Conservation (phyloP, 129 eudicot species). For the Centrapalus pauciflorus region DNA sequence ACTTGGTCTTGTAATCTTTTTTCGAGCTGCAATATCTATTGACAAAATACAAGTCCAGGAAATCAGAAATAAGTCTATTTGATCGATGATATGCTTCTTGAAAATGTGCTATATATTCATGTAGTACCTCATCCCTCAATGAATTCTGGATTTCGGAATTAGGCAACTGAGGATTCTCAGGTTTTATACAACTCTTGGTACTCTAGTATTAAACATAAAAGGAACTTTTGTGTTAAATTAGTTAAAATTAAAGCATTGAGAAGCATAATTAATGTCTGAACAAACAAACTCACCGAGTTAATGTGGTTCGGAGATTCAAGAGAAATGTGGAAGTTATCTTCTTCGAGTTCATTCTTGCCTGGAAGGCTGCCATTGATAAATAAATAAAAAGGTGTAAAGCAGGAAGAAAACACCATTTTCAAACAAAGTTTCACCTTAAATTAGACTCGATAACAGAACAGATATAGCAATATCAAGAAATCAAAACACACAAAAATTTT, state of each 20-base stretch:
- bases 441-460: background rate
- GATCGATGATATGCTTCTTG: slow-evolving; percentile 1
- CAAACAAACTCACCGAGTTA: slow-evolving; percentile 61
- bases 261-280: too few relatives aligned
- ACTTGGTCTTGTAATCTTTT: slow-evolving; percentile 83
- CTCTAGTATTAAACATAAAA: slow-evolving; percentile 36
- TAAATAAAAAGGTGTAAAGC: slow-evolving; percentile 15
- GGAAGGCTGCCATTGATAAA: slow-evolving; percentile 64
- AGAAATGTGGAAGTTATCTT: too few relatives aligned
- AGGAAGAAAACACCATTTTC: background rate
- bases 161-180: slow-evolving; percentile 40
- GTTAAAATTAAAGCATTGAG: background rate
- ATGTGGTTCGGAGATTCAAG: slow-evolving; percentile 28
- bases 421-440: background rate
- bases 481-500: background rate
- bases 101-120: background rate
- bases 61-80: background rate
- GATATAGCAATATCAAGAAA: background rate
- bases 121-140: slow-evolving; percentile 75
- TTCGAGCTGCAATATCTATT: slow-evolving; percentile 80
- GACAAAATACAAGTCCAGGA: background rate
- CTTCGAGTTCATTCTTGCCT: slow-evolving; percentile 46
- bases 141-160: slow-evolving; percentile 50
- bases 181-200: slow-evolving; percentile 17
- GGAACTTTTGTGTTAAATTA: background rate